Evolutionary conservation across 2,329 filamentous ascomycete genomes (phyloP), one percentile per base, ranked within the genome.

Genomic region (Alternaria conjuncta): DNA sequence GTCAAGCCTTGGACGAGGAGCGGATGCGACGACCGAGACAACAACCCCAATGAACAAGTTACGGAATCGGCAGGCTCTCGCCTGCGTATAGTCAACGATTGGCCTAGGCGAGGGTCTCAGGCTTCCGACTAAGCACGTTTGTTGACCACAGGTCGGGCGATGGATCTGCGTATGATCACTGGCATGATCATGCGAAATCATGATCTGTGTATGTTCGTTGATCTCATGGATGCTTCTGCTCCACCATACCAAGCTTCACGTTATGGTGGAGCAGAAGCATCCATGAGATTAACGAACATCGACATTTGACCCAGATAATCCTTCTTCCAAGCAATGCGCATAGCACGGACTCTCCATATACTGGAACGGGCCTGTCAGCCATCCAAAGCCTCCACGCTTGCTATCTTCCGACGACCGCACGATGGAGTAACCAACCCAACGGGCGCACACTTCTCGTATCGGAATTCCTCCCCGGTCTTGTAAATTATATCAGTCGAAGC

Each of bases 271-370:
- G 15, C 1, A 15, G 4, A n/a, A 36, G 15, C 13, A 1, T n/a
- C 15, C 32, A 36, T 36, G 15, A 36, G 15, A 36, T 36, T 8
- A 36, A 36, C 32, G 32, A 3, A 36, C 3, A n/a, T 36, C 2
- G 1, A 18, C 15, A n/a, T 15, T 41, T 8, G 32, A 18, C 1
- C 4, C 10, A 5, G n/a, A 18, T 3, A 9, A 41, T 36, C 0
- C 0, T 18, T 18, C 2, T 18, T 3, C n/a, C 0, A 0, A 0
- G 36, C 1, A 0, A 18, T 41, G 15, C 36, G 36, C 36, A 18
- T n/a, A n/a, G n/a, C n/a, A n/a, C n/a, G n/a, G n/a, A n/a, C 36
- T 41, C 9, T 6, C 21, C 3, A 13, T 12, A 30, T 11, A 13
- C 26, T 13, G 21, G 32, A 18, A 41, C 8, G 0, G 15, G 36